A percentile compares a stretch with the other conserved stretches of the same genome.
Conservation (phyloP, 2,329 filamentous ascomycete genomes). For the Claviceps africana region DNA sequence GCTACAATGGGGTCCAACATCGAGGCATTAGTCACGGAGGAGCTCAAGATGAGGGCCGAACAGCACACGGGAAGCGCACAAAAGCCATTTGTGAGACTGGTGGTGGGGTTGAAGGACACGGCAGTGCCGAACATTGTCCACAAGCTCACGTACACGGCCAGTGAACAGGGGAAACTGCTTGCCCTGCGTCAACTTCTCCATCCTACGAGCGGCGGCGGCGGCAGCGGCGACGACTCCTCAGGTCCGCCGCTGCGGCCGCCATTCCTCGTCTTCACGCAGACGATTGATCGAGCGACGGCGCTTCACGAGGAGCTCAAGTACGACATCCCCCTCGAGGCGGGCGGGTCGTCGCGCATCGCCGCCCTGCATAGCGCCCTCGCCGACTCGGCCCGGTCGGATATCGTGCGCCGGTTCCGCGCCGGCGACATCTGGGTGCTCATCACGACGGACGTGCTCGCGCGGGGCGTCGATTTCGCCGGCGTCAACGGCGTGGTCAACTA, state of each 20-base stretch:
- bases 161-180: constrained; percentile 84
- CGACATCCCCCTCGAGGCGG: constrained; percentile 81
- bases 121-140: constrained; percentile 87
- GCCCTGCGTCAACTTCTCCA: constrained; percentile 81
- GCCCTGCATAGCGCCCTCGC: constrained; percentile 81
- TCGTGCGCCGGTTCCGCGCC: constrained; percentile 81
- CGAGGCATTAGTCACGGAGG: constrained; percentile 61
- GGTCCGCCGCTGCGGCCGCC: constrained; percentile 61
- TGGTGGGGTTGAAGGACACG: constrained; percentile 93
- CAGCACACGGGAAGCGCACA: constrained; percentile 21
- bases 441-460: constrained; percentile 83
- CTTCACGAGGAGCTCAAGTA: constrained; percentile 84
- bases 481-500: constrained; percentile 97
- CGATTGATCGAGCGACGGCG: constrained; percentile 77
- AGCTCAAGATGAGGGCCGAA: constrained; percentile 41
- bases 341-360: constrained; percentile 70
- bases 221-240: constrained; percentile 32
- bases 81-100: constrained; percentile 59
- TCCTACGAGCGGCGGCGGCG: constrained; percentile 39
- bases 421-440: constrained; percentile 95
- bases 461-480: constrained; percentile 87
- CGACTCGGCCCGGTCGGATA: constrained; percentile 56
- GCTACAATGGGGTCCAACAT: constrained; percentile 94
- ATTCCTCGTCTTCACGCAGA: constrained; percentile 92
- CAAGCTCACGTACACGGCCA: constrained; percentile 78